Conservation (phyloP, 2,329 filamentous ascomycete species). For the Ceratocystis eucalypticola region DNA sequence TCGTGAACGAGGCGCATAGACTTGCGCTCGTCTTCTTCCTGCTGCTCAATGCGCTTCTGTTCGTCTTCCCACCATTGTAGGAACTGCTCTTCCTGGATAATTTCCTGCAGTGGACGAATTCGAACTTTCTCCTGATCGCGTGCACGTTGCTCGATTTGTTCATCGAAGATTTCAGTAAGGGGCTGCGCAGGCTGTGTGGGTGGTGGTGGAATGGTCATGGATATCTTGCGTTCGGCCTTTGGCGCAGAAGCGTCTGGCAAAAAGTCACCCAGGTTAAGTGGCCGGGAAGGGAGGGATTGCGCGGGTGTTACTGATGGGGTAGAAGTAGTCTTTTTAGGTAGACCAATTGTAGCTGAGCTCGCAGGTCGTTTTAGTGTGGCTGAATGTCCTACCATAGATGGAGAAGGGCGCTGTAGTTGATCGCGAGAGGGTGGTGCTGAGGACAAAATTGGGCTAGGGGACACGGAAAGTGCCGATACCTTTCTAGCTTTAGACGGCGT, state of each 20-base stretch:
- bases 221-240: constrained; percentile 49
- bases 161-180: constrained; percentile 75
- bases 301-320: background rate
- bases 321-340: background rate
- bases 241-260: constrained; percentile 27
- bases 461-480: background rate
- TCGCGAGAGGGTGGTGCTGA: constrained; percentile 7
- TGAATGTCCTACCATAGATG: background rate
- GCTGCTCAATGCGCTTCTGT: constrained; percentile 55
- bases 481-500: constrained; percentile 6
- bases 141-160: constrained; percentile 58
- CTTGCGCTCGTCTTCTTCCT: constrained; percentile 29
- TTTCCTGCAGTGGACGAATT: constrained; percentile 82
- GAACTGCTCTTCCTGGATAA: constrained; percentile 93
- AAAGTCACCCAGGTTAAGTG: constrained; percentile 14
- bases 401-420: background rate
- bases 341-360: background rate
- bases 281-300: constrained; percentile 8
- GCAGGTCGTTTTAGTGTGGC: background rate
- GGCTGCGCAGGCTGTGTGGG: constrained; percentile 29
- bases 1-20: constrained; percentile 12
- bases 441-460: background rate
- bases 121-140: constrained; percentile 73
- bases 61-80: constrained; percentile 94
- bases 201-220: constrained; percentile 31